Evolutionary conservation across 2,329 filamentous ascomycete species (phyloP), one percentile per base, ranked within the genome.

Genomic region (Beauveria medogensis): DNA sequence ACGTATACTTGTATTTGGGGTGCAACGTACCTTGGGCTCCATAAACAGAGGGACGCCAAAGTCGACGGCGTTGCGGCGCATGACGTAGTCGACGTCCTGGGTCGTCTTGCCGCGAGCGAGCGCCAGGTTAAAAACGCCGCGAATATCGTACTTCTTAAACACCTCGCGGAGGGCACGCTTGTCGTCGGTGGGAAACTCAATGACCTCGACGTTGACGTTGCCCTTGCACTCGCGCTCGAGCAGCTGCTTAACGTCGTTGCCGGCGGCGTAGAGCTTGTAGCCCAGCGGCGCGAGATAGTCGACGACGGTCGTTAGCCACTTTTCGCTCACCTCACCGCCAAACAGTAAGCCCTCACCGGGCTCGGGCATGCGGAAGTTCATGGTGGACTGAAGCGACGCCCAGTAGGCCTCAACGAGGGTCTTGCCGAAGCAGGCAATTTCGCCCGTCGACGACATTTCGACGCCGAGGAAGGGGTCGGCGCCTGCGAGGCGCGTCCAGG

Each of bases 371-470:
- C 92, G 91, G 90, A 97, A 97, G 85, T 97, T 99, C 93, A 97
- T 99, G 69, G 91, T 93, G 22, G 91, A 94, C 78, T 99, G 94
- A 64, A 96, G 81, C 20, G 92, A 95, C 28, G 92, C 83, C 94
- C 94, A 99, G 85, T 99, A 99, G 59, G 94, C 94, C 74, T 99
- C 94, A 55, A 97, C 83, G 12, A 99, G 84, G 71, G 97, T 83
- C 80, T 94, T 96, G 65, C 94, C 94, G 77, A 99, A 99, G 80
- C 94, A 97, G 67, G 94, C 94, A 82, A 99, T 96, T 78, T 99
- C 94, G 75, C 94, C 94, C 20, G 94, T 99, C 66, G 88, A 92
- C 50, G 91, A 82, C 94, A 99, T 99, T 78, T 99, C 94, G 61
- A 99, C 94, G 63, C 94, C 94, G 63, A 99, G 84, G 85, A 96